Evolutionary conservation across 2,329 filamentous ascomycete species (phyloP), one percentile per base, ranked within the genome.

Genomic region (Beauveria sp.): DNA sequence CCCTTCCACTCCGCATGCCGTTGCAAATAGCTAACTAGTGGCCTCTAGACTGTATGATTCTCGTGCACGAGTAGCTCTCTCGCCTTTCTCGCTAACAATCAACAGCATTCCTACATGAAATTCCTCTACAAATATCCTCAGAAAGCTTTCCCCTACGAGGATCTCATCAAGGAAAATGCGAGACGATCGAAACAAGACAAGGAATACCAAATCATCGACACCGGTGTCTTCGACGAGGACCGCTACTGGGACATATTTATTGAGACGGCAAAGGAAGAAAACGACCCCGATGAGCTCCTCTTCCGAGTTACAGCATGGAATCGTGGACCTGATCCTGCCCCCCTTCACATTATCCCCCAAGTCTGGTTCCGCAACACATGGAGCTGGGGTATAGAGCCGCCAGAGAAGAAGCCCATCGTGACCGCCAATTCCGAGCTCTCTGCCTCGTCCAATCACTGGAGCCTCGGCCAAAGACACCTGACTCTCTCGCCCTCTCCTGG

Each of bases 221-320:
- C 92, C 0, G 91, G 89, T 47, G 80, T 88, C 56, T 97, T 97
- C 71, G 85, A 94, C 54, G 90, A 97, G 54, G 84, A 96, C 75
- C 81, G 88, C 65, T 97, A 97, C 77, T 97, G 92, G 90, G 93
- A 97, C 72, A 96, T 97, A 67, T 89, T 92, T 71, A 97, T 97
- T 65, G 93, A 97, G 77, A 96, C 90, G 7, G 93, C 92, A 62
- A 97, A 97, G 76, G 93, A 97, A 72, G 83, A 84, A n/a, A 87
- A 96, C 64, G 89, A 97, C 68, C 88, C 91, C 24, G 92, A 97
- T 30, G 91, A 97, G 76, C 79, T 97, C 14, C 80, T 96, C 34
- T 97, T 97, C 78, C 90, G 94, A 69, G 89, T 97, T 50, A 97
- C 93, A 12, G 93, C 92, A 50, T 97, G 94, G 88, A 97, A 97